A percentile compares a stretch with the other conserved stretches of the same genome.
Evolutionary conservation across 179 eudicot genomes (phyloP).

Genomic region (Amaranthus tricolor): DNA sequence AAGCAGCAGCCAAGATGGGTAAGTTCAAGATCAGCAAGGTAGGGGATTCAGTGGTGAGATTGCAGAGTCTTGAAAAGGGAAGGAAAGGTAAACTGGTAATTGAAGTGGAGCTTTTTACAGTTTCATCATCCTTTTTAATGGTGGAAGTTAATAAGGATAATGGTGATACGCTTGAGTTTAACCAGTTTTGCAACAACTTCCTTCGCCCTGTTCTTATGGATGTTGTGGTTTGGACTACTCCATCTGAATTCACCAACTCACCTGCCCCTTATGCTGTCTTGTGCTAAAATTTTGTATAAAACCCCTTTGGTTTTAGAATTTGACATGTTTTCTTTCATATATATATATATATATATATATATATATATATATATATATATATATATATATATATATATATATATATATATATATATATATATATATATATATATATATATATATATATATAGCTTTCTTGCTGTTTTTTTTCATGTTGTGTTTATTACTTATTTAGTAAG

Average conservation of each 20-base stretch:
- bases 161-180: slow-evolving; percentile 62
- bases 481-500: not conserved
- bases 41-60: slow-evolving; percentile 37
- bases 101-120: slow-evolving; percentile 44
- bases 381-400: too few relatives aligned
- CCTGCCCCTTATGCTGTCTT: slow-evolving; percentile 11
- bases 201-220: slow-evolving; percentile 64
- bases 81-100: slow-evolving; percentile 60
- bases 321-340: not conserved
- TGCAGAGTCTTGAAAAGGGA: slow-evolving; percentile 49
- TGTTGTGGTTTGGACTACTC: slow-evolving; percentile 41
- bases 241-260: not conserved
- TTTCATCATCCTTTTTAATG: slow-evolving; percentile 48
- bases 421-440: too few relatives aligned
- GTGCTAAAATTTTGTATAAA: not conserved
- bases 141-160: slow-evolving; percentile 56
- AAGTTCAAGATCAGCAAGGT: slow-evolving; percentile 47
- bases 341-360: too few relatives aligned
- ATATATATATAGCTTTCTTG: not conserved
- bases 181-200: slow-evolving; percentile 54
- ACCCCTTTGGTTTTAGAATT: slow-evolving; percentile 1
- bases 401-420: too few relatives aligned
- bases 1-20: slow-evolving; percentile 37
- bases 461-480: not conserved
- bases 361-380: too few relatives aligned